Base-by-base conservation (phyloP, 805 yeast genomes). In the Lipomyces mesembrius region DNA sequence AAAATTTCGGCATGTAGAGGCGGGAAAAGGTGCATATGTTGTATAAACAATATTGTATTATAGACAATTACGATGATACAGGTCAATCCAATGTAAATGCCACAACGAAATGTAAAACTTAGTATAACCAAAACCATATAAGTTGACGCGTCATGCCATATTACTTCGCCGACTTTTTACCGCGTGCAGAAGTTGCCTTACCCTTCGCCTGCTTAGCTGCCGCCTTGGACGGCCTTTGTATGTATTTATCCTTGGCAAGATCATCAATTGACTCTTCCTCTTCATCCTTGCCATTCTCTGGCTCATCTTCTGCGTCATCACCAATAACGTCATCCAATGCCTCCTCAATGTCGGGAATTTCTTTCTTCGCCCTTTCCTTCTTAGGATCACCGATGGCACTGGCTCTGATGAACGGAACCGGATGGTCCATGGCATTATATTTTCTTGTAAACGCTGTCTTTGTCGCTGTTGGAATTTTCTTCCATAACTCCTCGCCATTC, bases 391-490 rank as follows among this genome's bases (percentile, higher is more conserved):
- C 78, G 60, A 75, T 79, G 32, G 79, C 75, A 35, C 80, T 75
- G 64, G 73, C 65, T 75, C 85, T 86, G 82, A 88, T 88, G 71
- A 90, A 91, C 1, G 96, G 92, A 1, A 89, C 86, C 1, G 98
- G 98, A 79, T 95, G 99, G 8, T 86, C 79, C 64, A 77, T 79
- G 9, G 85, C 77, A 75, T 95, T 95, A 77, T 95, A 95, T 70
- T 84, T 86, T 71, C 97, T 83, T 0, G 99, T 95, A 77, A 95
- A 92, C 7, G 91, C 90, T 5, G 94, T 81, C 76, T 95, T 96
- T 17, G 86, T 87, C n/a, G 87, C 83, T 0, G 97, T 84, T 9
- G 94, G 87, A 3, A 94, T 83, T 73, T 85, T 83, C 77, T 91
- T 91, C 20, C 85, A 82, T 46, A 77, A 74, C 17, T 77, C 82